phyloP scores from a whole-genome alignment of 2,329 filamentous ascomycete species.

The Macroventuria anomochaeta region DNA sequence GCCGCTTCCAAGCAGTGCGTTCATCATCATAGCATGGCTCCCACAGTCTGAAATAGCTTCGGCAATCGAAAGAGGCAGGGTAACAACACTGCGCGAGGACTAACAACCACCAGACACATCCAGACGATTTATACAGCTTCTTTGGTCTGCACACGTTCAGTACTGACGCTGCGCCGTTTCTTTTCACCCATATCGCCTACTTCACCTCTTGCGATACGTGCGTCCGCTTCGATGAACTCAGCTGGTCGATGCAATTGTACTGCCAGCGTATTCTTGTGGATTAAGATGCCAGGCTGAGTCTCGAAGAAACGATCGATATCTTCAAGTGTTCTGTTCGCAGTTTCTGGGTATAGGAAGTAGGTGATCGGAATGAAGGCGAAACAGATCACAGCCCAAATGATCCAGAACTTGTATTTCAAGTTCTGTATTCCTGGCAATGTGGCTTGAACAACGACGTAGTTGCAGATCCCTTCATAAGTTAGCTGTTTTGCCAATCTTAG shows the following conservation, averaged over 20 bases:
- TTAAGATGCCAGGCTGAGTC: slow-evolving; percentile 49
- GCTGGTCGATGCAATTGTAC: slow-evolving; percentile 54
- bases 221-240: slow-evolving; percentile 58
- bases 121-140: slow-evolving; percentile 29
- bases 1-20: too few species aligned
- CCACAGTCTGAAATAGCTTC: too few species aligned
- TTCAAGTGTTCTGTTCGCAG: slow-evolving; percentile 54
- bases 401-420: slow-evolving; percentile 61
- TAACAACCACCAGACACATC: too few species aligned
- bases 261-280: slow-evolving; percentile 58
- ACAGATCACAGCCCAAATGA: slow-evolving; percentile 63
- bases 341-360: slow-evolving; percentile 62
- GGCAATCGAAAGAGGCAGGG: too few species aligned
- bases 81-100: too few species aligned
- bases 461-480: slow-evolving; percentile 31
- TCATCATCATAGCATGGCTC: too few species aligned
- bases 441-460: slow-evolving; percentile 43
- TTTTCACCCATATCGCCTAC: slow-evolving; percentile 9
- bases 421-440: slow-evolving; percentile 49
- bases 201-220: slow-evolving; percentile 39
- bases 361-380: slow-evolving; percentile 60
- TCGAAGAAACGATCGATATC: slow-evolving; percentile 57
- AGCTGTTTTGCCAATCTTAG: background rate
- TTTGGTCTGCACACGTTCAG: slow-evolving; percentile 33
- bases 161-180: slow-evolving; percentile 22